Conservation (phyloP, 805 yeast genomes). For the Suhomyces kilbournensis region DNA sequence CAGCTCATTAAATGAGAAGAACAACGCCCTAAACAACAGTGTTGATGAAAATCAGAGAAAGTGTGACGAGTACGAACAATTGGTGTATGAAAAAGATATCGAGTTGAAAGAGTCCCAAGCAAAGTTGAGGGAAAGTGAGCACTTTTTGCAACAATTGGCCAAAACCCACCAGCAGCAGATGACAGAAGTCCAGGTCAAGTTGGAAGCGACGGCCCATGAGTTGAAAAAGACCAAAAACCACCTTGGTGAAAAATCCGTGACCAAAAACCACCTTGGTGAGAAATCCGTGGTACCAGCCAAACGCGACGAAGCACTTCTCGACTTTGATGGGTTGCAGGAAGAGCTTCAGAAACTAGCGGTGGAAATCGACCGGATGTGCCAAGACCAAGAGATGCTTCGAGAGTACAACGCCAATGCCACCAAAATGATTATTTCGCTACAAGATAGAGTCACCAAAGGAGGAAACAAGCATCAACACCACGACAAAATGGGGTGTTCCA, state of each 20-base stretch:
- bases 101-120: neutral
- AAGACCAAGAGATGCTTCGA: slow-evolving; percentile 1
- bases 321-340: neutral
- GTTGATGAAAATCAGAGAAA: neutral
- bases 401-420: slow-evolving; percentile 1
- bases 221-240: neutral
- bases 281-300: neutral
- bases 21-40: neutral
- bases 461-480: neutral
- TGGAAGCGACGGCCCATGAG: neutral
- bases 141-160: neutral
- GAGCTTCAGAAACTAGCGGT: neutral
- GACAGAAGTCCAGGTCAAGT: neutral
- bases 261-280: neutral
- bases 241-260: neutral
- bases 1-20: neutral
- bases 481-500: neutral
- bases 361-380: neutral
- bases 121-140: neutral
- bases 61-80: neutral
- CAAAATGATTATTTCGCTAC: neutral
- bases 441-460: neutral
- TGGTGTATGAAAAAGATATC: neutral
- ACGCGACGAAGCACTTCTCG: neutral
- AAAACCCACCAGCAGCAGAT: neutral